Evolutionary conservation across 2,329 filamentous ascomycete genomes (phyloP).

Genomic region (Microcyclospora pomicola): DNA sequence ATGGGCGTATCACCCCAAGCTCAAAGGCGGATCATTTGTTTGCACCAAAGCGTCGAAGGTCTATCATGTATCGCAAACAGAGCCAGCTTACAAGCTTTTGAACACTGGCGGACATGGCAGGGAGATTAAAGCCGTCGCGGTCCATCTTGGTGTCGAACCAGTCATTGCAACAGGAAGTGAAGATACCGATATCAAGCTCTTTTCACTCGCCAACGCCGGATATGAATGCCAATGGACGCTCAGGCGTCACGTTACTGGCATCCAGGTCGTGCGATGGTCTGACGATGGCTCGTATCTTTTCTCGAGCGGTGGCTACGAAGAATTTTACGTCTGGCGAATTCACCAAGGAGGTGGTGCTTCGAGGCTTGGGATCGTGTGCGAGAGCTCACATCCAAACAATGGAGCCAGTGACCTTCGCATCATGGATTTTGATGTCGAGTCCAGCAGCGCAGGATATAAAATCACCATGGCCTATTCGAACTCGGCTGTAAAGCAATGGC

Average conservation of each 20-base stretch:
- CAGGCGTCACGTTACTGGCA: slow-evolving; percentile 66
- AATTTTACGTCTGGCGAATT: slow-evolving; percentile 75
- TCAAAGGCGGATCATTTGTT: slow-evolving; percentile 42
- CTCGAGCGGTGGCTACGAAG: slow-evolving; percentile 75
- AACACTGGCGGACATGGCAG: slow-evolving; percentile 67
- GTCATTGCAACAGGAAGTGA: slow-evolving; percentile 53
- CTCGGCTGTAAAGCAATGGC: slow-evolving; percentile 52
- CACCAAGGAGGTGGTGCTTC: slow-evolving; percentile 36
- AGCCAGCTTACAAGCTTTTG: slow-evolving; percentile 27
- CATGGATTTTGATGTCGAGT: slow-evolving; percentile 56
- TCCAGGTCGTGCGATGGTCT: slow-evolving; percentile 71
- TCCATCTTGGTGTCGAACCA: slow-evolving; percentile 23
- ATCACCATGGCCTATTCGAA: slow-evolving; percentile 72
- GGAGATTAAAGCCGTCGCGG: slow-evolving; percentile 58
- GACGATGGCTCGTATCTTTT: slow-evolving; percentile 53
- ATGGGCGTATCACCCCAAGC: slow-evolving; percentile 44
- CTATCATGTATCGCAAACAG: slow-evolving; percentile 8
- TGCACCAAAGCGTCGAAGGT: slow-evolving; percentile 54
- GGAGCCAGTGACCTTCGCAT: slow-evolving; percentile 59
- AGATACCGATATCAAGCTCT: slow-evolving; percentile 65
- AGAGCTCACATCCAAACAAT: slow-evolving; percentile 36
- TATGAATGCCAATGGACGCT: slow-evolving; percentile 48
- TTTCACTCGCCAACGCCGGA: slow-evolving; percentile 21
- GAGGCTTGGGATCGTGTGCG: slow-evolving; percentile 37
- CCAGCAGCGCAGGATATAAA: slow-evolving; percentile 30